Base-by-base conservation (phyloP, 176 grass and related monocot species). In the Pontederia crassipes region DNA sequence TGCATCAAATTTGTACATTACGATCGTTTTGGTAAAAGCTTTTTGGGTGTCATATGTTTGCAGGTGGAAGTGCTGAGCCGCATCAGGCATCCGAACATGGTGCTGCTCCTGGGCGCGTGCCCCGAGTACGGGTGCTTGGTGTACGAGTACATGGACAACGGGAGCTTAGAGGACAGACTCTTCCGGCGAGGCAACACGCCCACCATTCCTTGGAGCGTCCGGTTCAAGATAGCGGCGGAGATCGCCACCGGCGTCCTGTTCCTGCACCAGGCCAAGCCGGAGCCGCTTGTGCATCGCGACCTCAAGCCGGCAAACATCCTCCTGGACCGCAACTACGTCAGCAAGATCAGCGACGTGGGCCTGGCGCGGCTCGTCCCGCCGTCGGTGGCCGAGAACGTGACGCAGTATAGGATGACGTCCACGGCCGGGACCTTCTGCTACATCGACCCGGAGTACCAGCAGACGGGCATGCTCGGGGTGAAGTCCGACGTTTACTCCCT, bases 361-460 rank as follows among this genome's bases (percentile, higher is more conserved):
- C 81, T 89, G 2, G 84, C 93, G 11, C 80, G 93, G 8, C 79
- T 98, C 2, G 81, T 98, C 55, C 93, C 84, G 11, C 81, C 93
- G 9, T 62, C 84, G 7, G 81, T 92, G 57, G 93, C 84, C 0
- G 71, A 98, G 76, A 91, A 70, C 68, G 81, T 98, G 1, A 98
- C 87, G 48, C 93, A 88, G 72, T 98, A 91, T 68, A 71, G 79
- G 71, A 74, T 98, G 60, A 98, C 93, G 9, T 80, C 93, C 4
- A 83, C 93, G 15, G 93, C 93, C 7, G 87, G 93, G 2, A 98
- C 87, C 10, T 98, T 98, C 78, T 92, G 81, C 80, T 98, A 98
- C 80, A 92, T 98, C 69, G 84, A 98, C 52, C 93, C 93, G 17
- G 87, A 98, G 93, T 98, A 98, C 77, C 93, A 97, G 82, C 84